phyloP scores from a whole-genome alignment of 352 stramenopile genomes.

The Phytophthora macrochlamydospora region DNA sequence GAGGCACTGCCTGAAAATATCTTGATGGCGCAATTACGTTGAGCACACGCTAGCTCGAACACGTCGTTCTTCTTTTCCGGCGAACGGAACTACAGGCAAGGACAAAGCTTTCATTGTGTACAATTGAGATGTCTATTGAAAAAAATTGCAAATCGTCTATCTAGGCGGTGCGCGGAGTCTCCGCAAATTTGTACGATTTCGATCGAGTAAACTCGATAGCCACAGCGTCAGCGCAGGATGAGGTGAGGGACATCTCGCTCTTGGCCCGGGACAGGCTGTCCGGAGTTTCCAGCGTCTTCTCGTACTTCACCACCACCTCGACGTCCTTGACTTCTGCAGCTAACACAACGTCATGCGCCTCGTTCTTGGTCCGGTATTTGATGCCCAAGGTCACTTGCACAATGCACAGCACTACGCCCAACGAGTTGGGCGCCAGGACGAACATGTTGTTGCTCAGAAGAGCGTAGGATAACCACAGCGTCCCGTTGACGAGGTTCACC shows the following conservation, averaged over 20 bases:
- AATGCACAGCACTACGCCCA: constrained; percentile 34
- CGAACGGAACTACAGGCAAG: neutral
- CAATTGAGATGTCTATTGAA: neutral
- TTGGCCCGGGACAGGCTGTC: constrained; percentile 17
- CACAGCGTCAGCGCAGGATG: constrained; percentile 8
- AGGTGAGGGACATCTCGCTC: constrained; percentile 15
- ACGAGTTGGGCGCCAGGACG: constrained; percentile 42
- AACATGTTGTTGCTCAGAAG: constrained; percentile 47
- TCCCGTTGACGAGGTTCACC: constrained; percentile 48
- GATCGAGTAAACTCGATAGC: constrained; percentile 18
- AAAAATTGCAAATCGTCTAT: neutral
- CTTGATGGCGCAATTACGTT: neutral
- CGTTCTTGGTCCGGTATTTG: constrained; percentile 28
- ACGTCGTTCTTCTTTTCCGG: too few species aligned
- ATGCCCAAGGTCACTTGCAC: constrained; percentile 32
- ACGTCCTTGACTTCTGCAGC: constrained; percentile 5
- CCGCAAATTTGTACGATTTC: constrained; percentile 17
- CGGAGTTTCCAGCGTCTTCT: neutral
- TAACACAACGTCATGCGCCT: constrained; percentile 3
- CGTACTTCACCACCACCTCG: constrained; percentile 10
- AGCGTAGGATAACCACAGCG: constrained; percentile 51
- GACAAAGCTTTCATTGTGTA: neutral
- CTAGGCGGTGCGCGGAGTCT: constrained; percentile 10
- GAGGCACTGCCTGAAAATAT: constrained; percentile 9
- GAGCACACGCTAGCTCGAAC: neutral